A percentile compares a stretch with the other conserved stretches of the same genome.
Conservation (phyloP, 306 rosid genomes). For the Cicer arietinum region DNA sequence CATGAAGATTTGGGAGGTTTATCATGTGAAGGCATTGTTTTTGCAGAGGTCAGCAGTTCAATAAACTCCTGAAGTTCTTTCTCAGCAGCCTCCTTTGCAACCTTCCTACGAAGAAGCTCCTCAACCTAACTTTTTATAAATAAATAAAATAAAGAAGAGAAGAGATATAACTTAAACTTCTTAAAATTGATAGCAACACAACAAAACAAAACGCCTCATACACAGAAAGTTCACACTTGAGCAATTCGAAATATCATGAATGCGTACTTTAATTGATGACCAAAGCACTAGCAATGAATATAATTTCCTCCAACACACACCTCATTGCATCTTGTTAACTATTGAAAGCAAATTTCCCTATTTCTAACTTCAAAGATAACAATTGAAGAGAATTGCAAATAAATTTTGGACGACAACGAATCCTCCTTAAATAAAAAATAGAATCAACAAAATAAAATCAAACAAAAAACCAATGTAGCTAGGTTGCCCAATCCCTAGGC, state of each 20-base stretch:
- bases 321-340: slow-evolving; percentile 30
- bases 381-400: slow-evolving; percentile 1
- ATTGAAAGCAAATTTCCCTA: slow-evolving; percentile 12
- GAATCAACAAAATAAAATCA: not conserved
- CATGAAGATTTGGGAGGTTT: slow-evolving; percentile 86
- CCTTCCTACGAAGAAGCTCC: slow-evolving; percentile 77
- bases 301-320: slow-evolving; percentile 13
- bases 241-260: slow-evolving; percentile 13
- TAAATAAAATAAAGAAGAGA: not conserved
- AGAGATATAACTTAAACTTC: slow-evolving; percentile 28
- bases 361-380: slow-evolving; percentile 19
- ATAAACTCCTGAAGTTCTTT: slow-evolving; percentile 75
- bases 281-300: slow-evolving; percentile 32
- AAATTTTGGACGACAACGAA: slow-evolving; percentile 16
- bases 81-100: slow-evolving; percentile 83
- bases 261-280: slow-evolving; percentile 28
- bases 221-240: slow-evolving; percentile 17
- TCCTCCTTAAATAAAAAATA: slow-evolving; percentile 11
- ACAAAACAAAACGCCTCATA: not conserved
- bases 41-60: slow-evolving; percentile 69
- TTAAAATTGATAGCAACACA: slow-evolving; percentile 17
- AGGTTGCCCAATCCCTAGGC: slow-evolving; percentile 11
- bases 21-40: slow-evolving; percentile 64
- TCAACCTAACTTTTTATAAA: slow-evolving; percentile 70
- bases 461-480: slow-evolving; percentile 25